These are phyloP conservation scores for Chrysoporthe puriensis DNA, from an alignment of 2,329 filamentous ascomycete genomes.

Conservation along the genomic window DNA sequence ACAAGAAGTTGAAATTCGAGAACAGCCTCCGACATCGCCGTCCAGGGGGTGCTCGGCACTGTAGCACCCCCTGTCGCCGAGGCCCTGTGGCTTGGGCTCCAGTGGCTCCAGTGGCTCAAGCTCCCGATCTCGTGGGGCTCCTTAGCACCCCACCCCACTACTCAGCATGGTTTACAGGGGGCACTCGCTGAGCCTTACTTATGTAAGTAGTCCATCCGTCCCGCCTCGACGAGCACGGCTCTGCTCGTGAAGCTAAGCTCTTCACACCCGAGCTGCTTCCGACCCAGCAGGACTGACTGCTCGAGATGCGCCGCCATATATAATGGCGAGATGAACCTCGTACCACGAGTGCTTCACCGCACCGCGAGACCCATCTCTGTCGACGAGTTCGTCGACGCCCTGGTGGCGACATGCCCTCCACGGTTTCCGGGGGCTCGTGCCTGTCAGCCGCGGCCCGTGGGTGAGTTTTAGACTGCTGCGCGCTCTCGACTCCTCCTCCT, in stretches of 20 bases:
- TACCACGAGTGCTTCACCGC: conserved; percentile 44
- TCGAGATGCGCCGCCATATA: conserved; percentile 7
- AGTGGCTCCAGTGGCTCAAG: conserved; percentile 10
- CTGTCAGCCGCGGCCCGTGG: conserved; percentile 44
- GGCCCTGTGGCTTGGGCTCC: conserved; percentile 5
- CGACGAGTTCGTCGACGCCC: conserved; percentile 51
- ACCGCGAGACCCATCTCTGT: conserved; percentile 44
- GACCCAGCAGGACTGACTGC: not conserved
- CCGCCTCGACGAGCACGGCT: not conserved
- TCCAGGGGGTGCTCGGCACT: not conserved
- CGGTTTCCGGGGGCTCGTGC: conserved; percentile 50
- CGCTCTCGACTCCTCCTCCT: not conserved
- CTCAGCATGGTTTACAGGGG: not conserved
- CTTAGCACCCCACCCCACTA: not conserved
- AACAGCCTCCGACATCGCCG: conserved; percentile 21
- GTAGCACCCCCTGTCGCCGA: conserved; percentile 5
- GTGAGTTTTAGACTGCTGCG: conserved; percentile 37
- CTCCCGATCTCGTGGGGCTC: not conserved
- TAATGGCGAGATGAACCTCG: conserved; percentile 46
- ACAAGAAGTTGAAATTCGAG: conserved; percentile 9
- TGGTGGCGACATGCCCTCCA: conserved; percentile 53
- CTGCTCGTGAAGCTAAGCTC: not conserved
- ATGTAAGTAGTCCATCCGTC: not conserved
- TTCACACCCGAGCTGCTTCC: not conserved
- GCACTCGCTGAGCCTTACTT: not conserved